Evolutionary conservation across 2,329 filamentous ascomycete genomes (phyloP).

Genomic region (Bertia moriformis): DNA sequence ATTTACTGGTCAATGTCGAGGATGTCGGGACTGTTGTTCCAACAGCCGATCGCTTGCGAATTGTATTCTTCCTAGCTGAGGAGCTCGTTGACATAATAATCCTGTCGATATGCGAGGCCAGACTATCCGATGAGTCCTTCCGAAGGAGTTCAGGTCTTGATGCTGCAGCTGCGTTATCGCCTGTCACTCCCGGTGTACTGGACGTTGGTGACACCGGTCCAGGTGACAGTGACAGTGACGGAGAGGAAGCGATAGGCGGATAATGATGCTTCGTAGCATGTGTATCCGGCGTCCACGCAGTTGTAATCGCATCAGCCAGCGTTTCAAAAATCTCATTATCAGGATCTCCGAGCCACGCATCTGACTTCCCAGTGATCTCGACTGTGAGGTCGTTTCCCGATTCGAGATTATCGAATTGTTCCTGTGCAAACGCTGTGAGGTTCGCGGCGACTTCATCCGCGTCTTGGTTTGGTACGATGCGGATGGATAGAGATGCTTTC

Average conservation of each 20-base stretch:
- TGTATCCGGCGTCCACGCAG: conserved; percentile 60
- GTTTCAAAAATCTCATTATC: conserved; percentile 82
- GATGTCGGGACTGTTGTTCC: background rate
- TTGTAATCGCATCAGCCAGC: conserved; percentile 69
- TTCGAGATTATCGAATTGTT: conserved; percentile 59
- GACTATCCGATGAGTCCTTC: background rate
- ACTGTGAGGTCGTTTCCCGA: conserved; percentile 72
- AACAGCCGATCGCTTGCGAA: background rate
- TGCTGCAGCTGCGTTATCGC: background rate
- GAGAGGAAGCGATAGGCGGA: conserved; percentile 16
- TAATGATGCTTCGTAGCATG: conserved; percentile 10
- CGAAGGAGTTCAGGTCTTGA: background rate
- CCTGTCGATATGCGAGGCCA: background rate
- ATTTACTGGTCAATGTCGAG: background rate
- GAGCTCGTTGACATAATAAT: background rate
- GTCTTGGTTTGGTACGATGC: conserved; percentile 86
- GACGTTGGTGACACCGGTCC: too few species aligned
- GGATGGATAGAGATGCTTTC: conserved; percentile 74
- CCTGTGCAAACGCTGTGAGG: conserved; percentile 52
- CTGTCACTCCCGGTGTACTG: too few species aligned
- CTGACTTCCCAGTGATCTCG: conserved; percentile 80
- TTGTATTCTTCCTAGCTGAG: background rate
- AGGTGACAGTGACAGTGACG: too few species aligned
- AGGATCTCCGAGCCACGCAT: conserved; percentile 90
- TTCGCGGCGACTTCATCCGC: conserved; percentile 60